phyloP scores from a whole-genome alignment of 1,139 yeast genomes.

The Torulaspora pretoriensis region DNA sequence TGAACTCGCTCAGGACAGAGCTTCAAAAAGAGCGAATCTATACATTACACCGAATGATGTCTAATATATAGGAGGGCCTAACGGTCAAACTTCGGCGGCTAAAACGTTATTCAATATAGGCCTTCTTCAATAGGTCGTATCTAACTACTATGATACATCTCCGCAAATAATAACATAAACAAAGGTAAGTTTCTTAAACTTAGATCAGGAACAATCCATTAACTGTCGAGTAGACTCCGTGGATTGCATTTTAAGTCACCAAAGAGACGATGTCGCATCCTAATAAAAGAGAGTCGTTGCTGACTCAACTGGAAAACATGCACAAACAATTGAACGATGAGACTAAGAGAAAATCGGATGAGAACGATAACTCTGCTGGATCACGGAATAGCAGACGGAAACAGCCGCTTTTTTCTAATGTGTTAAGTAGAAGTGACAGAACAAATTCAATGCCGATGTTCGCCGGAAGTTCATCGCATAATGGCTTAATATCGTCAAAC shows the following conservation, averaged over 20 bases:
- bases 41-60: too few species aligned
- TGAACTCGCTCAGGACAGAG: too few species aligned
- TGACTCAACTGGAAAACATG: slow-evolving; percentile 53
- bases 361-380: slow-evolving; percentile 12
- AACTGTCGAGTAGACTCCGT: neutral
- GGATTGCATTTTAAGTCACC: neutral
- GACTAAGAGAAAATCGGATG: slow-evolving; percentile 14
- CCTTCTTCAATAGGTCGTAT: neutral
- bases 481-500: slow-evolving; percentile 24
- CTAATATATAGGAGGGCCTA: too few species aligned
- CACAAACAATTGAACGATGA: slow-evolving; percentile 49
- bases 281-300: slow-evolving; percentile 12
- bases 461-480: slow-evolving; percentile 29
- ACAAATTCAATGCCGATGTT: slow-evolving; percentile 33
- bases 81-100: slow-evolving; percentile 2
- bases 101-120: neutral
- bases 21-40: too few species aligned
- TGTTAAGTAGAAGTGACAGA: slow-evolving; percentile 33
- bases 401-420: slow-evolving; percentile 29
- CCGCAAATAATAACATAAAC: neutral
- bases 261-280: slow-evolving; percentile 9
- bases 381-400: slow-evolving; percentile 19
- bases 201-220: neutral
- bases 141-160: neutral
- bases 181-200: neutral